Evolutionary conservation across 768 basidiomycete species (phyloP).

Genomic region (Chalciporus chontae): DNA sequence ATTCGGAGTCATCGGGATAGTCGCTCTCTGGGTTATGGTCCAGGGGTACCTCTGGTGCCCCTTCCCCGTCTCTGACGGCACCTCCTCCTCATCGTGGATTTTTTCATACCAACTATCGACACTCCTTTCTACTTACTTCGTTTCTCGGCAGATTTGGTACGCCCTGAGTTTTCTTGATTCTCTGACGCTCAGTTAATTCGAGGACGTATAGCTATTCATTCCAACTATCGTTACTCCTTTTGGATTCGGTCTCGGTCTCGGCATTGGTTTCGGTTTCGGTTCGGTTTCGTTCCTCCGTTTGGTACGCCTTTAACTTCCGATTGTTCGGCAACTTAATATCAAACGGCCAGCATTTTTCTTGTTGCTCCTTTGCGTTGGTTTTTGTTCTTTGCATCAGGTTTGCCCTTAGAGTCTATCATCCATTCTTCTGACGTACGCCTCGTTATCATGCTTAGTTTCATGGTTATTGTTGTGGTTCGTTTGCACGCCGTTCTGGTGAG

Average conservation of each 20-base stretch:
- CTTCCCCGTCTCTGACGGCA: conserved; percentile 3
- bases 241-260: neutral
- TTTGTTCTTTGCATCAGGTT: neutral
- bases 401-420: neutral
- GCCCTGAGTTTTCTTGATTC: neutral
- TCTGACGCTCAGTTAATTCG: neutral
- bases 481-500: neutral
- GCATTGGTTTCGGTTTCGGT: neutral
- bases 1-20: conserved; percentile 2
- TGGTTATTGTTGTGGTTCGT: neutral
- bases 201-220: neutral
- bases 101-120: conserved; percentile 13
- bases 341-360: neutral
- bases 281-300: neutral
- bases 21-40: neutral
- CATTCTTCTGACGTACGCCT: neutral
- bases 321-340: neutral
- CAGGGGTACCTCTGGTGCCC: neutral
- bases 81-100: neutral
- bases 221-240: conserved; percentile 17
- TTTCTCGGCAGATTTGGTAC: conserved; percentile 1
- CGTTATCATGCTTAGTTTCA: neutral
- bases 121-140: conserved; percentile 7
- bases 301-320: neutral
- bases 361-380: neutral